These are phyloP conservation scores for Candida ficus DNA, from an alignment of 805 yeast genomes.

Conservation along the genomic window DNA sequence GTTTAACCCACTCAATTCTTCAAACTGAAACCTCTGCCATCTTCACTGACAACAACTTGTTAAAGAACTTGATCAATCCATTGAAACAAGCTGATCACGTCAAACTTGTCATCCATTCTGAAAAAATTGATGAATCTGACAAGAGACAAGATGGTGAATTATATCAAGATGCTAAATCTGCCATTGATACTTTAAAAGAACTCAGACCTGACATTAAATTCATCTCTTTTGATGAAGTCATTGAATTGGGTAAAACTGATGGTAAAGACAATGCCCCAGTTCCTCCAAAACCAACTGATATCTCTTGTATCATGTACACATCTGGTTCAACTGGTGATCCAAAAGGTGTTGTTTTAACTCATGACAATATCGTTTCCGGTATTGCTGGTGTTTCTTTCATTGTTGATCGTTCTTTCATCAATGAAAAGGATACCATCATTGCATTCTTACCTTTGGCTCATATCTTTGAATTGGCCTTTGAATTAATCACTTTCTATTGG, in stretches of 20 bases:
- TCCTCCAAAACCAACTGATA: constrained; percentile 43
- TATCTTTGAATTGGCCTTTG: constrained; percentile 89
- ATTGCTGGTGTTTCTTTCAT: constrained; percentile 73
- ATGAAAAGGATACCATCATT: constrained; percentile 63
- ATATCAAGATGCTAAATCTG: constrained; percentile 51
- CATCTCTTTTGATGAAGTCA: constrained; percentile 57
- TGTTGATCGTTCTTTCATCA: constrained; percentile 48
- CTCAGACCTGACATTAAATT: constrained; percentile 76
- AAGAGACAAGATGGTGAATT: constrained; percentile 58
- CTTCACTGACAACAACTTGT: constrained; percentile 76
- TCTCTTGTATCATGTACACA: constrained; percentile 66
- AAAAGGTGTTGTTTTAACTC: constrained; percentile 69
- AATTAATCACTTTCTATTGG: constrained; percentile 77
- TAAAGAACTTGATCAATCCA: constrained; percentile 65
- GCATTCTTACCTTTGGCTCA: constrained; percentile 95
- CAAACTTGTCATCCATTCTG: constrained; percentile 68
- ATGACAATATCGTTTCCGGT: constrained; percentile 72
- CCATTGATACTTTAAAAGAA: constrained; percentile 53
- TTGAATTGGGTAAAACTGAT: constrained; percentile 52
- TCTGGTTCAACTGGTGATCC: constrained; percentile 79
- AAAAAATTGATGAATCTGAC: constrained; percentile 54
- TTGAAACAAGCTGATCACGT: constrained; percentile 56
- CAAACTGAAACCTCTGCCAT: constrained; percentile 78
- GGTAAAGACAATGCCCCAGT: constrained; percentile 33
- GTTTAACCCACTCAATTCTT: constrained; percentile 77